These are phyloP conservation scores for Chenopodium quinoa DNA, from an alignment of 148 eudicot species.

Conservation along the genomic window DNA sequence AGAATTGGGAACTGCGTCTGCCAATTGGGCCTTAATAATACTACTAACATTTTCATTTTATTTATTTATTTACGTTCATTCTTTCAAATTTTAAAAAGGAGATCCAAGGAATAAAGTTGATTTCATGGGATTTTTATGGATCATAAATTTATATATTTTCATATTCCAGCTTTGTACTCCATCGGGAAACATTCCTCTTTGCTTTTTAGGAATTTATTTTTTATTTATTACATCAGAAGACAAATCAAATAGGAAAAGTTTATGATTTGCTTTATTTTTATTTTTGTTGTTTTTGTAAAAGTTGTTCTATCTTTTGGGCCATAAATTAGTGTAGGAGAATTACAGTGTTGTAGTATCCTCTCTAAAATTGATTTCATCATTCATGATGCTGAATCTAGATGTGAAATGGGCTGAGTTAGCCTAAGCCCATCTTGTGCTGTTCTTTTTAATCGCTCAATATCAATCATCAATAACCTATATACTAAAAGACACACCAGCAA, in stretches of 20 bases:
- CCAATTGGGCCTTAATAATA: not conserved
- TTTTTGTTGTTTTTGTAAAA: no score
- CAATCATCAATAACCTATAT: no score
- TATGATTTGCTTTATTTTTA: no score
- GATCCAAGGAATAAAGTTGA: constrained; percentile 33
- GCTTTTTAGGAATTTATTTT: constrained; percentile 1
- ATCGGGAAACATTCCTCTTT: constrained; percentile 28
- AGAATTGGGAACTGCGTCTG: constrained; percentile 41
- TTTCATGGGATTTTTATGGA: constrained; percentile 27
- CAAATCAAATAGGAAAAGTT: not conserved
- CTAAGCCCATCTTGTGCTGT: no score
- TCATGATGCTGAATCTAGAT: no score
- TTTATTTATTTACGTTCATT: constrained; percentile 13
- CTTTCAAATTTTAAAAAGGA: constrained; percentile 1
- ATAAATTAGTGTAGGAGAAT: no score
- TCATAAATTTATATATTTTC: constrained; percentile 32
- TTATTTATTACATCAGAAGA: not conserved
- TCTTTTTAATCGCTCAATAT: no score
- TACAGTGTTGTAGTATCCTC: no score
- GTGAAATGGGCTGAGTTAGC: no score
- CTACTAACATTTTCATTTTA: not conserved
- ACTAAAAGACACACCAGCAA: no score
- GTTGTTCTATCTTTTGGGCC: not conserved
- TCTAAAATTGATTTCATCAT: no score
- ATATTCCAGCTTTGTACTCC: constrained; percentile 25